phyloP scores from a whole-genome alignment of 2,329 filamentous ascomycete species.

The Trichoderma sp. region DNA sequence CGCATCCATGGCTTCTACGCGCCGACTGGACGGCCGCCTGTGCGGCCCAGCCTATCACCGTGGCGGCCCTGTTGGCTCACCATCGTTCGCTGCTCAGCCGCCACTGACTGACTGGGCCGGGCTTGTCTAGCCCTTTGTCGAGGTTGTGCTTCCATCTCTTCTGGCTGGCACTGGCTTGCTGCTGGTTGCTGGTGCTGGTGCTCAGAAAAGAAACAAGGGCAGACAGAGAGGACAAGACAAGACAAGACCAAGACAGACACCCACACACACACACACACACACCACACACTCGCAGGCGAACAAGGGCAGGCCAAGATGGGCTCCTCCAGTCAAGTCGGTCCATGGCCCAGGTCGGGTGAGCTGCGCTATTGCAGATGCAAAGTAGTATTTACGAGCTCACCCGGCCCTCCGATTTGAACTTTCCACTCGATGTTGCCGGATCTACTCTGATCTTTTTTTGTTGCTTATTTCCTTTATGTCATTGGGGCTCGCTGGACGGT shows the following conservation, averaged over 20 bases:
- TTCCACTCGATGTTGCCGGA: slow-evolving; percentile 26
- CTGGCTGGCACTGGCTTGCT: slow-evolving; percentile 1
- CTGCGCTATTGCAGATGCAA: slow-evolving; percentile 26
- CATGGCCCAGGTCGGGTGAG: slow-evolving; percentile 29
- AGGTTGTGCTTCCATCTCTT: slow-evolving; percentile 4
- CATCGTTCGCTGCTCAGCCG: slow-evolving; percentile 33
- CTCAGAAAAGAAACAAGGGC: no score
- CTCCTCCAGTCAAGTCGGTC: slow-evolving; percentile 2
- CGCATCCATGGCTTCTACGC: slow-evolving; percentile 40
- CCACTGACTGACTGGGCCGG: slow-evolving; percentile 29
- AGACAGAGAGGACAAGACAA: no score
- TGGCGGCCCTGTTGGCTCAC: slow-evolving; percentile 30
- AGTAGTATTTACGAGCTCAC: slow-evolving; percentile 27
- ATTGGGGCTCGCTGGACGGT: slow-evolving; percentile 34
- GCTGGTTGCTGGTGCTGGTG: no score
- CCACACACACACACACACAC: no score
- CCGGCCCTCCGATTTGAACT: slow-evolving; percentile 28
- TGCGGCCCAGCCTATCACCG: slow-evolving; percentile 41
- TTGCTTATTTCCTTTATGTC: slow-evolving; percentile 12
- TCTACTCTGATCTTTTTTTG: slow-evolving; percentile 15
- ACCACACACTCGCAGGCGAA: slow-evolving; percentile 10
- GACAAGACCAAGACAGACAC: no score
- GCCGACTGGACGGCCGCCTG: slow-evolving; percentile 41
- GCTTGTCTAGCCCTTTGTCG: slow-evolving; percentile 7
- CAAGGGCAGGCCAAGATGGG: slow-evolving; percentile 10